phyloP scores from a whole-genome alignment of 1,284 basidiomycete species.

The Afroboletus lepidellus region DNA sequence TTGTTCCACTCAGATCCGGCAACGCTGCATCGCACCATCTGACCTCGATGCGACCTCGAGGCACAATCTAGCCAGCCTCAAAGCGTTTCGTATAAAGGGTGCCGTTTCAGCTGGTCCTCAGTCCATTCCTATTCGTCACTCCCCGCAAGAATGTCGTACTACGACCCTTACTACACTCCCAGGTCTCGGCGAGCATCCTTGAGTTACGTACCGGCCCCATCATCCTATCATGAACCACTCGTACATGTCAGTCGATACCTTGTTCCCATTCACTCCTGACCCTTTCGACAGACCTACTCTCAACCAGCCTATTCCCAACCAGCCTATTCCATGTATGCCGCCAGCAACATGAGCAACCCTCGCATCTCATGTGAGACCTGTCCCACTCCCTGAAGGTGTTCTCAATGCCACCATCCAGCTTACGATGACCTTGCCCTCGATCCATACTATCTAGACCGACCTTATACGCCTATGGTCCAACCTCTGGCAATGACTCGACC shows the following conservation, averaged over 20 bases:
- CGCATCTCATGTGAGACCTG: conserved; percentile 20
- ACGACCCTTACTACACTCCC: conserved; percentile 31
- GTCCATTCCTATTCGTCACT: conserved; percentile 12
- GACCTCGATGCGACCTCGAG: conserved; percentile 33
- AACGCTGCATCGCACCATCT: conserved; percentile 11
- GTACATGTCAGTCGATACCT: conserved; percentile 14
- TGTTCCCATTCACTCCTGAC: conserved; percentile 2
- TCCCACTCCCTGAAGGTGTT: neutral
- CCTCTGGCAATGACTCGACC: conserved; percentile 31
- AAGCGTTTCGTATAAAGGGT: conserved; percentile 25
- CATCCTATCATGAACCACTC: conserved; percentile 27
- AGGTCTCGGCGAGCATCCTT: conserved; percentile 31
- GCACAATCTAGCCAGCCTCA: conserved; percentile 21
- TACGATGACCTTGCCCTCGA: conserved; percentile 30
- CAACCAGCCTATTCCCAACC: conserved; percentile 27
- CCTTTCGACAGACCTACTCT: conserved; percentile 20
- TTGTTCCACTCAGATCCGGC: conserved; percentile 14
- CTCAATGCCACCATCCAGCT: conserved; percentile 19
- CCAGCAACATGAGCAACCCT: conserved; percentile 19
- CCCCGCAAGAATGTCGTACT: conserved; percentile 31
- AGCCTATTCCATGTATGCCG: conserved; percentile 28
- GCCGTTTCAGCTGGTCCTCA: neutral
- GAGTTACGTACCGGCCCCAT: conserved; percentile 26
- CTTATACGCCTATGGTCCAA: conserved; percentile 24
- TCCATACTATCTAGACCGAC: conserved; percentile 26